These are phyloP conservation scores for Hypsizygus ulmarius DNA, from an alignment of 1,284 basidiomycete species.

Conservation along the genomic window DNA sequence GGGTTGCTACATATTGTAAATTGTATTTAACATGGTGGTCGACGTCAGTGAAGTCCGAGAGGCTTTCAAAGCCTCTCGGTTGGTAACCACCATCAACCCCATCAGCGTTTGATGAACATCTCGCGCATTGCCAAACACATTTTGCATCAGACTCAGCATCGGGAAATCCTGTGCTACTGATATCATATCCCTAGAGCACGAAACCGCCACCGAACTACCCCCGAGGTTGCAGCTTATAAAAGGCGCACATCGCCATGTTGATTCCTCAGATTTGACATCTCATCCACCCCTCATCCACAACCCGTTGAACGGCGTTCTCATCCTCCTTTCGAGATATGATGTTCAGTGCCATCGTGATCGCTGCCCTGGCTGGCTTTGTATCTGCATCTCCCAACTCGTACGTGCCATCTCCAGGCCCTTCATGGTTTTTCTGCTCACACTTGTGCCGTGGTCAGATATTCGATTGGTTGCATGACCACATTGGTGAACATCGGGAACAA, in stretches of 20 bases:
- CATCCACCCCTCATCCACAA: slow-evolving; percentile 13
- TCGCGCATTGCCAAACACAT: neutral
- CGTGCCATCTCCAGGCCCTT: slow-evolving; percentile 5
- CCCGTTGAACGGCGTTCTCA: slow-evolving; percentile 19
- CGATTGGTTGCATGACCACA: slow-evolving; percentile 20
- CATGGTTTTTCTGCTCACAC: neutral
- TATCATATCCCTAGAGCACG: slow-evolving; percentile 6
- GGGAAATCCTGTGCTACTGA: slow-evolving; percentile 5
- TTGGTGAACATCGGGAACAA: slow-evolving; percentile 17
- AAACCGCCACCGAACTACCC: slow-evolving; percentile 9
- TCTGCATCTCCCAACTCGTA: slow-evolving; percentile 20
- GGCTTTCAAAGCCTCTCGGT: too few relatives aligned
- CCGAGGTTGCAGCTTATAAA: slow-evolving; percentile 13
- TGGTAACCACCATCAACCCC: neutral
- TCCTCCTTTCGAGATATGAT: slow-evolving; percentile 19
- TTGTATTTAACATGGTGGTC: too few relatives aligned
- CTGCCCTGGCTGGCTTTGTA: slow-evolving; percentile 25
- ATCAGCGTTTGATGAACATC: neutral
- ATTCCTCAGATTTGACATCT: slow-evolving; percentile 25
- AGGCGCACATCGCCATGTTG: slow-evolving; percentile 3
- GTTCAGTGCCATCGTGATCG: slow-evolving; percentile 18
- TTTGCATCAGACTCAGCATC: neutral
- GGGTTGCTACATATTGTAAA: too few relatives aligned
- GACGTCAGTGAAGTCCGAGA: too few relatives aligned
- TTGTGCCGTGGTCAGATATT: slow-evolving; percentile 14